A percentile compares a stretch with the other conserved stretches of the same genome.
Evolutionary conservation across 2,329 filamentous ascomycete genomes (phyloP).

Genomic region (Geosmithia flava): DNA sequence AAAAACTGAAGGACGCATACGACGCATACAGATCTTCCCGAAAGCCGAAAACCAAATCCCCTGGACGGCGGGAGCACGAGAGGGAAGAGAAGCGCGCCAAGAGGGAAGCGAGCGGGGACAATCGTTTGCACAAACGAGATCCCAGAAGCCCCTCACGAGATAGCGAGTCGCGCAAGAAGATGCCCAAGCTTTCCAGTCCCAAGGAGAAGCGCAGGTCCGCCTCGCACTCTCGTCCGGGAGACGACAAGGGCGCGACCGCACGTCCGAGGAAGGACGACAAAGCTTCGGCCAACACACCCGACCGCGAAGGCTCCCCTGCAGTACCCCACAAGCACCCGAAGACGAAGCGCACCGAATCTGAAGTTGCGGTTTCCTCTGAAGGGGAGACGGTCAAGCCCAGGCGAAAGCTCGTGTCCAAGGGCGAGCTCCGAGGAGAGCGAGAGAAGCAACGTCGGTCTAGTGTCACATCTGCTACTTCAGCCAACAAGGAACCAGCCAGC

Average conservation of each 20-base stretch:
- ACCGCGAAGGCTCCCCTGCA: constrained; percentile 39
- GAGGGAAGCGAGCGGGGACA: constrained; percentile 31
- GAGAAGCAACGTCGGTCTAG: constrained; percentile 47
- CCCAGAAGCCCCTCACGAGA: constrained; percentile 37
- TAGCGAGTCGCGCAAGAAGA: constrained; percentile 29
- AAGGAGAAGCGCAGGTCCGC: constrained; percentile 35
- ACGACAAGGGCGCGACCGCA: constrained; percentile 41
- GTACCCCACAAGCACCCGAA: constrained; percentile 34
- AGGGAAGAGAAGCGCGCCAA: constrained; percentile 28
- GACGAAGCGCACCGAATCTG: constrained; percentile 40
- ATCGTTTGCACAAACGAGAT: constrained; percentile 29
- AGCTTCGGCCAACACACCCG: constrained; percentile 32
- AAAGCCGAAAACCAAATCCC: constrained; percentile 36
- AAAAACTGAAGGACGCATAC: constrained; percentile 65
- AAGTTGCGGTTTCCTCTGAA: constrained; percentile 39
- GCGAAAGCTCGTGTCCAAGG: constrained; percentile 51
- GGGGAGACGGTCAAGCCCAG: constrained; percentile 46
- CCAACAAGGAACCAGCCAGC: constrained; percentile 35
- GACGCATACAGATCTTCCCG: constrained; percentile 47
- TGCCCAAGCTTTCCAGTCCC: constrained; percentile 26
- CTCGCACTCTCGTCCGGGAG: constrained; percentile 27
- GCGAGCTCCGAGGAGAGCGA: constrained; percentile 46
- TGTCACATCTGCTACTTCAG: constrained; percentile 42
- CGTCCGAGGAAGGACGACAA: constrained; percentile 44
- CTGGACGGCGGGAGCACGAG: constrained; percentile 27